Percentiles rank a stretch among this genome's conserved stretches.
These are phyloP conservation scores for Meira nashicola DNA, from an alignment of 1,284 basidiomycete species.

Conservation along the genomic window DNA sequence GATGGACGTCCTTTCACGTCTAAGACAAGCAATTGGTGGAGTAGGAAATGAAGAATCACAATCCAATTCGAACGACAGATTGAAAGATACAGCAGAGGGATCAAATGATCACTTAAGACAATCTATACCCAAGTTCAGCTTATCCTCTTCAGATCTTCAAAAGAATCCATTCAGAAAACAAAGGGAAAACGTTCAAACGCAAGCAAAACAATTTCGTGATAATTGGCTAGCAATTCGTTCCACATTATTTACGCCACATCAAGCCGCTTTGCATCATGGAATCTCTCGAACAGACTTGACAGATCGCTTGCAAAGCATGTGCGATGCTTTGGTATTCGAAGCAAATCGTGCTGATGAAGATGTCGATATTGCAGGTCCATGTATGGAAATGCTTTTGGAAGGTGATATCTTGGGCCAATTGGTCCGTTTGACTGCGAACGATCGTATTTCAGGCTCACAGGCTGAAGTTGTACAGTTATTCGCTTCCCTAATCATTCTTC, in stretches of 20 bases:
- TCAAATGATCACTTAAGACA: too few relatives aligned
- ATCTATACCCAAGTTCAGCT: too few relatives aligned
- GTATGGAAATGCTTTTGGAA: slow-evolving; percentile 84
- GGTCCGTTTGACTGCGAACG: slow-evolving; percentile 40
- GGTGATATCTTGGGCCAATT: slow-evolving; percentile 58
- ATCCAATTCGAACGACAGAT: too few relatives aligned
- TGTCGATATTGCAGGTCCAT: slow-evolving; percentile 60
- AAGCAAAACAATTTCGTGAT: too few relatives aligned
- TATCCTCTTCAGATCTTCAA: too few relatives aligned
- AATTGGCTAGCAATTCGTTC: too few relatives aligned
- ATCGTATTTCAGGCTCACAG: slow-evolving; percentile 43
- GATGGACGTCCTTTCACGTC: too few relatives aligned
- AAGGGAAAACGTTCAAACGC: too few relatives aligned
- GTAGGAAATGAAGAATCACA: too few relatives aligned
- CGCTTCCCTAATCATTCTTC: slow-evolving; percentile 44
- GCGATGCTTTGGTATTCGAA: slow-evolving; percentile 80
- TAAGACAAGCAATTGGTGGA: too few relatives aligned
- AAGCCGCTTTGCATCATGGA: slow-evolving; percentile 64
- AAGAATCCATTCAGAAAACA: too few relatives aligned
- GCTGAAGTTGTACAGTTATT: slow-evolving; percentile 46
- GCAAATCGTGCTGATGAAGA: slow-evolving; percentile 75
- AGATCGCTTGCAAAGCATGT: slow-evolving; percentile 70
- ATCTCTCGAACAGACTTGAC: slow-evolving; percentile 79
- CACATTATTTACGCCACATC: slow-evolving; percentile 11
- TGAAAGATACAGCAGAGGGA: too few relatives aligned